phyloP scores from a whole-genome alignment of 1,284 basidiomycete species.

The Ceratobasidium sp. region DNA sequence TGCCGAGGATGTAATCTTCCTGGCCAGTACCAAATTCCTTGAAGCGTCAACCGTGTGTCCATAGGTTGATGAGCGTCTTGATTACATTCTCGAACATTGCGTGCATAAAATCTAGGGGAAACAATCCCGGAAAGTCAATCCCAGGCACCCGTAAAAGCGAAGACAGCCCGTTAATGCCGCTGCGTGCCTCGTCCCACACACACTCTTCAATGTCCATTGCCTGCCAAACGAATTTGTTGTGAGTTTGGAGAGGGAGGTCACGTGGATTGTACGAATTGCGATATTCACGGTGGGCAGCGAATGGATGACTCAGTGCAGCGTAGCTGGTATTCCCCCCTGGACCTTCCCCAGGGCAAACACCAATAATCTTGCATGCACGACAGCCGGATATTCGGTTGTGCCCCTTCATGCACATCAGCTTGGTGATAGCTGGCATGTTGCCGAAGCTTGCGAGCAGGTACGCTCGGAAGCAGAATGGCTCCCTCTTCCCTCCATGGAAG shows the following conservation, averaged over 20 bases:
- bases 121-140: conserved; percentile 43
- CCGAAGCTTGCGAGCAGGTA: conserved; percentile 19
- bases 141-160: conserved; percentile 23
- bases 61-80: conserved; percentile 42
- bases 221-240: conserved; percentile 1
- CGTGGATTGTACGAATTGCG: not conserved
- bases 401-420: conserved; percentile 49
- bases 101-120: conserved; percentile 51
- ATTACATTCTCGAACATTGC: conserved; percentile 48
- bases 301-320: conserved; percentile 31
- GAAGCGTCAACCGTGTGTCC: conserved; percentile 10
- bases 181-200: not conserved
- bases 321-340: conserved; percentile 1
- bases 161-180: conserved; percentile 45
- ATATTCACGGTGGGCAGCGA: not conserved
- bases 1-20: not conserved
- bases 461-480: conserved; percentile 17
- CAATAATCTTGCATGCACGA: conserved; percentile 45
- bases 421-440: conserved; percentile 48
- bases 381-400: conserved; percentile 46
- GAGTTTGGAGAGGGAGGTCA: conserved; percentile 37
- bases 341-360: not conserved
- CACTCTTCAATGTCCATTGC: not conserved
- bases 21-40: not conserved
- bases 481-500: too few species aligned